These are phyloP conservation scores for Kuraishia floccosa DNA, from an alignment of 805 yeast genomes.

Conservation along the genomic window DNA sequence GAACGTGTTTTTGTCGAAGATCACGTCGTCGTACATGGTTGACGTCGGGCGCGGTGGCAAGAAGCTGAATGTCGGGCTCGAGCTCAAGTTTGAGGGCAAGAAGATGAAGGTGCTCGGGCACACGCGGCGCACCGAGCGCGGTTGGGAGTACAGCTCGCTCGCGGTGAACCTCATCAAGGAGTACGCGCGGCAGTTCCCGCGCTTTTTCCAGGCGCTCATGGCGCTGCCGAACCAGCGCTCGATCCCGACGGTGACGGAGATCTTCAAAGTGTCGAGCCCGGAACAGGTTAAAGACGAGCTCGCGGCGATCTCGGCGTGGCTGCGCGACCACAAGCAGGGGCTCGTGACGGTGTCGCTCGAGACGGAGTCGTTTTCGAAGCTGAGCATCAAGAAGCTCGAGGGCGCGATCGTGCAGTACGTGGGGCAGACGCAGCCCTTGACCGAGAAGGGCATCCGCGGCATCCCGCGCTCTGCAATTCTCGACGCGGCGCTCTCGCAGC, in stretches of 20 bases:
- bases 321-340: conserved; percentile 33
- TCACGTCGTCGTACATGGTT: conserved; percentile 65
- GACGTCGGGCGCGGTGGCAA: conserved; percentile 34
- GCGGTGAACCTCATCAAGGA: conserved; percentile 57
- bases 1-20: conserved; percentile 59
- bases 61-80: conserved; percentile 66
- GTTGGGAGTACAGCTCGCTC: conserved; percentile 78
- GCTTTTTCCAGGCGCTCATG: conserved; percentile 30
- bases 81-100: conserved; percentile 70
- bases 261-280: conserved; percentile 25
- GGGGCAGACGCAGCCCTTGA: conserved; percentile 29
- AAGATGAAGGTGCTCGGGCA: conserved; percentile 83
- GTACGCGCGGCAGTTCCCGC: conserved; percentile 53
- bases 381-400: conserved; percentile 61
- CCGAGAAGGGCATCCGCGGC: conserved; percentile 53
- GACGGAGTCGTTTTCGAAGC: conserved; percentile 64
- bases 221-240: conserved; percentile 9
- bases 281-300: conserved; percentile 30
- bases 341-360: conserved; percentile 62
- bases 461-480: conserved; percentile 81
- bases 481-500: conserved; percentile 62
- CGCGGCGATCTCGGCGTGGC: conserved; percentile 24
- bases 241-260: conserved; percentile 25
- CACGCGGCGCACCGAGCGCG: conserved; percentile 49
- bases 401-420: conserved; percentile 35